Evolutionary conservation across 1,284 basidiomycete species (phyloP).

Genomic region (Sanghuangporus baumii): DNA sequence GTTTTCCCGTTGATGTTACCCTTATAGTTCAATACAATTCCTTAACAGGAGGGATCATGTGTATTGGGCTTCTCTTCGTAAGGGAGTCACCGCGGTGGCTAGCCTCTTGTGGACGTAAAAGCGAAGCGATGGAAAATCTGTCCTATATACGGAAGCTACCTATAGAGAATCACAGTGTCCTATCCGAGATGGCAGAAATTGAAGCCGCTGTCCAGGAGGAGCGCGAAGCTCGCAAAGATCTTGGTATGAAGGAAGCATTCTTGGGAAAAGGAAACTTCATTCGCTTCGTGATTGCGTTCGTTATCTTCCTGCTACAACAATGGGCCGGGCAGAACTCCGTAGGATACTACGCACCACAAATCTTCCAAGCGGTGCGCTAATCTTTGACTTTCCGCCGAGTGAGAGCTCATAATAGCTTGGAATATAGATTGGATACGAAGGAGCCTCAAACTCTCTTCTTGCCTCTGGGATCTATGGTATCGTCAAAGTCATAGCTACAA

Average conservation of each 20-base stretch:
- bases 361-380: constrained; percentile 59
- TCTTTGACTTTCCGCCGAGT: constrained; percentile 33
- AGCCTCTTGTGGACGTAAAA: constrained; percentile 30
- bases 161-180: constrained; percentile 41
- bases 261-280: constrained; percentile 69
- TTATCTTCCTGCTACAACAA: constrained; percentile 59
- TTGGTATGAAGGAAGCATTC: constrained; percentile 63
- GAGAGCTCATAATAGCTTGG: constrained; percentile 30
- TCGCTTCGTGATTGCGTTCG: constrained; percentile 63
- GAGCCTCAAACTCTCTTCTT: constrained; percentile 55
- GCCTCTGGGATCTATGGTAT: constrained; percentile 81
- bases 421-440: constrained; percentile 58
- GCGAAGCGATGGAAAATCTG: constrained; percentile 30
- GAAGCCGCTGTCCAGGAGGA: constrained; percentile 64
- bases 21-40: too few relatives aligned
- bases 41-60: constrained; percentile 59
- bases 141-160: constrained; percentile 53
- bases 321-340: constrained; percentile 60
- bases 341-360: constrained; percentile 70
- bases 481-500: constrained; percentile 68
- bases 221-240: constrained; percentile 44
- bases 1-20: too few relatives aligned
- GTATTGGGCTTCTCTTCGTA: constrained; percentile 64
- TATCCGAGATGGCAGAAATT: constrained; percentile 54
- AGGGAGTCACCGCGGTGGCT: constrained; percentile 40